These are phyloP conservation scores for Sclerotinia minor DNA, from an alignment of 2,329 filamentous ascomycete genomes.

Conservation along the genomic window DNA sequence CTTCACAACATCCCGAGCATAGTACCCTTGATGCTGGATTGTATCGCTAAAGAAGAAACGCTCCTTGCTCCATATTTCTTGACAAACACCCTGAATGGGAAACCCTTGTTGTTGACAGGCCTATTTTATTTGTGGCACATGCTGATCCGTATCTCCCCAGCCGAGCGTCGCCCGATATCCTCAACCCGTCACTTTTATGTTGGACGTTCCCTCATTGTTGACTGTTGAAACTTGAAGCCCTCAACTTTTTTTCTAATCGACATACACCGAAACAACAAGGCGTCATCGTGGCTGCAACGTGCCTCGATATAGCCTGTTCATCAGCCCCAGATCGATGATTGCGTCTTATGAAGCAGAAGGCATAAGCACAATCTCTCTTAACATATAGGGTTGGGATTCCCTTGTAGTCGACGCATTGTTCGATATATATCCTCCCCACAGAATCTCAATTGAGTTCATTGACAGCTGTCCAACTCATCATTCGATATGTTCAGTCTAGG, in stretches of 20 bases:
- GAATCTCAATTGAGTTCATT: slow-evolving; percentile 19
- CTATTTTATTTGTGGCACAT: slow-evolving; percentile 25
- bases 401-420: slow-evolving; percentile 16
- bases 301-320: slow-evolving; percentile 23
- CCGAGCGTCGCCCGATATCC: slow-evolving; percentile 20
- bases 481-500: slow-evolving; percentile 24
- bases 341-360: slow-evolving; percentile 25
- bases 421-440: slow-evolving; percentile 25
- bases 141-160: slow-evolving; percentile 28
- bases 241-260: slow-evolving; percentile 18
- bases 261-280: slow-evolving; percentile 19
- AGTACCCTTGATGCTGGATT: slow-evolving; percentile 15
- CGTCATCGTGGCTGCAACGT: slow-evolving; percentile 26
- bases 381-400: slow-evolving; percentile 20
- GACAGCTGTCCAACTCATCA: slow-evolving; percentile 14
- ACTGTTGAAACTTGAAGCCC: background rate
- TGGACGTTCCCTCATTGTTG: slow-evolving; percentile 23
- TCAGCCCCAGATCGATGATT: slow-evolving; percentile 20
- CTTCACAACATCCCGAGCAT: slow-evolving; percentile 19
- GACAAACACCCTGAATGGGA: slow-evolving; percentile 22
- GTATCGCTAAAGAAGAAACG: slow-evolving; percentile 16
- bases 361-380: slow-evolving; percentile 24
- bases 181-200: slow-evolving; percentile 25
- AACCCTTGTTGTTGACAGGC: slow-evolving; percentile 24
- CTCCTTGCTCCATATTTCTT: slow-evolving; percentile 20